Evolutionary conservation across 2,329 filamentous ascomycete genomes (phyloP).

Genomic region (Aspergillus transmontanensis): DNA sequence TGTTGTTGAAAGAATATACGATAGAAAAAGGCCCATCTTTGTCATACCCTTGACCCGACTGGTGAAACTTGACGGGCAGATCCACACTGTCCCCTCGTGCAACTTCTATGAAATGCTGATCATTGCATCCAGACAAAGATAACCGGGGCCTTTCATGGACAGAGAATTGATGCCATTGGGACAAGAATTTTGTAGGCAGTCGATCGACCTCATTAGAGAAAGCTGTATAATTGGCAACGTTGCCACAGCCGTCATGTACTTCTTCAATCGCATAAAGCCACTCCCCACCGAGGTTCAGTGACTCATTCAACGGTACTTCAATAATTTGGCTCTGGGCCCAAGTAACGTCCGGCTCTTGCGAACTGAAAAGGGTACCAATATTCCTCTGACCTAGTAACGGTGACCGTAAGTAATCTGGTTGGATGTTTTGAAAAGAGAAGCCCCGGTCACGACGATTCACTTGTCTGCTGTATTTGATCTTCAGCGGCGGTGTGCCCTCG

Average conservation of each 20-base stretch:
- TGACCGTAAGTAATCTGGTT: constrained; percentile 82
- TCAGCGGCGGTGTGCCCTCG: constrained; percentile 84
- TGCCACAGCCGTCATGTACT: constrained; percentile 87
- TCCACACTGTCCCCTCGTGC: constrained; percentile 70
- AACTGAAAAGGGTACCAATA: constrained; percentile 59
- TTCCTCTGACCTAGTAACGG: constrained; percentile 68
- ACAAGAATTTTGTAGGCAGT: constrained; percentile 59
- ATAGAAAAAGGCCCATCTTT: constrained; percentile 71
- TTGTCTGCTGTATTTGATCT: constrained; percentile 86
- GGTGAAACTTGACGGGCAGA: constrained; percentile 72
- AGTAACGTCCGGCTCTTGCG: constrained; percentile 58
- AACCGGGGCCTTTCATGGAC: constrained; percentile 85
- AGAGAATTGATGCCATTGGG: constrained; percentile 74
- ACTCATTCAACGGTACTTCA: constrained; percentile 84
- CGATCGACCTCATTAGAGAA: constrained; percentile 68
- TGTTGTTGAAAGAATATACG: constrained; percentile 79
- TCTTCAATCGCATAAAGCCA: constrained; percentile 93
- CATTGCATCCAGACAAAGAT: constrained; percentile 72
- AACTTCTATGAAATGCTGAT: constrained; percentile 78
- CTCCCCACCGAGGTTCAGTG: constrained; percentile 73
- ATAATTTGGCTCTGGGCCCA: constrained; percentile 81
- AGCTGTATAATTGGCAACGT: constrained; percentile 71
- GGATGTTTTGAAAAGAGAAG: constrained; percentile 89
- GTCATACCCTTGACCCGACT: constrained; percentile 59
- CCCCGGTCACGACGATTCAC: constrained; percentile 82